A percentile compares a stretch with the other conserved stretches of the same genome.
Evolutionary conservation across 1,139 yeast species (phyloP).

Genomic region (Diutina ranongensis): DNA sequence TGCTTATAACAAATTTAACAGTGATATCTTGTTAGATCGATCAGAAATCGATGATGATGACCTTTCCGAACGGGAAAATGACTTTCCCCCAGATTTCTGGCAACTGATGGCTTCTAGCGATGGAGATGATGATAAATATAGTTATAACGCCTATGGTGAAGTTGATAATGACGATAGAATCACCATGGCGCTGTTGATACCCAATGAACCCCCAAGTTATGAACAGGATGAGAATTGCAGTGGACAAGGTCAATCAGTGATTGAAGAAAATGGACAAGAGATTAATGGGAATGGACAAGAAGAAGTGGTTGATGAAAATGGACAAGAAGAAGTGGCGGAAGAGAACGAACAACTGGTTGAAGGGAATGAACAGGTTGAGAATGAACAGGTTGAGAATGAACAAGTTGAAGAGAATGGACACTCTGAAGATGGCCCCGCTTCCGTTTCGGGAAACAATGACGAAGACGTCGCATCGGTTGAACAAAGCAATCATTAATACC

Average conservation of each 20-base stretch:
- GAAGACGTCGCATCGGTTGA: too few species aligned
- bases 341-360: background rate
- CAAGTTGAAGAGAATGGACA: too few species aligned
- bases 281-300: slow-evolving; percentile 11
- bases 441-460: too few species aligned
- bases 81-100: slow-evolving; percentile 50
- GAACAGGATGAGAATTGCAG: too few species aligned
- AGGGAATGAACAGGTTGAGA: background rate
- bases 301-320: slow-evolving; percentile 6
- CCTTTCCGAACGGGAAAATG: slow-evolving; percentile 32
- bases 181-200: slow-evolving; percentile 25
- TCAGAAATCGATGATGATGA: slow-evolving; percentile 44
- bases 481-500: too few species aligned
- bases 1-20: slow-evolving; percentile 41
- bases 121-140: slow-evolving; percentile 23
- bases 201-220: slow-evolving; percentile 28
- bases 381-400: background rate
- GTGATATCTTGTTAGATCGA: slow-evolving; percentile 42
- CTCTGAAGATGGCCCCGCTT: too few species aligned
- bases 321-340: background rate
- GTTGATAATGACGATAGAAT: slow-evolving; percentile 27
- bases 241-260: too few species aligned
- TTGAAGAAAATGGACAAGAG: too few species aligned
- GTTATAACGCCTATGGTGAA: slow-evolving; percentile 31
- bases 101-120: slow-evolving; percentile 12